Evolutionary conservation across 1,284 basidiomycete genomes (phyloP), one percentile per base, ranked within the genome.

Genomic region (Apiotrichum laibachii): DNA sequence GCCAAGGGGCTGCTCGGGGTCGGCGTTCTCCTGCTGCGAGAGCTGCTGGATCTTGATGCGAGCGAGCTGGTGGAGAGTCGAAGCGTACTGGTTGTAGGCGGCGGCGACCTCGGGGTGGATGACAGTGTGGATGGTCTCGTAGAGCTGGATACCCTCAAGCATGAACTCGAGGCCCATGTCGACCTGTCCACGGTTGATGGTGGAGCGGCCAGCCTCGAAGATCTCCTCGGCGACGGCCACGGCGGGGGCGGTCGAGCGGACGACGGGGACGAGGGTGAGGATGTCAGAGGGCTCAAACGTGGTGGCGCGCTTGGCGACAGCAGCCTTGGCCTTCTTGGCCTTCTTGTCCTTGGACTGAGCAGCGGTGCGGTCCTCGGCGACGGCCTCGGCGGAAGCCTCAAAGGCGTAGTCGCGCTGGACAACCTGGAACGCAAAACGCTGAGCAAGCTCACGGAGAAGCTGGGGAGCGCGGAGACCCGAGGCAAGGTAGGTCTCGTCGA

Each of bases 71-170:
- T 82, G 81, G 49, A 82, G 72, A 11, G 80, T 75, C 56, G 77
- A 76, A 6, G 80, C 77, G 66, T 82, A 82, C 57, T 79, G 73
- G 65, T 81, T 79, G 72, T 82, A 84, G 57, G 80, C 80, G 13
- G 77, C 72, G 0, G 82, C 82, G 50, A 82, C 80, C 67, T 84
- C 83, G 34, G 82, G 81, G 72, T 85, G 83, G 22, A 84, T 79
- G 21, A 82, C 73, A 5, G 82, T 82, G 70, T 82, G 83, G 50
- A 84, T 80, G 64, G 81, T 80, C 75, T 85, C 83, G 76, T 81
- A 83, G 59, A 82, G 77, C 66, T 80, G 79, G 58, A 84, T 75
- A 44, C 80, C 82, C 62, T 84, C 83, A 48, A 81, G 77, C 71
- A 83, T 75, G 63, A 84, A 76, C 61, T 83, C 82, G 46, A 82